Evolutionary conservation across 2,329 filamentous ascomycete species (phyloP), one percentile per base, ranked within the genome.

Genomic region (Fusarium sp.): DNA sequence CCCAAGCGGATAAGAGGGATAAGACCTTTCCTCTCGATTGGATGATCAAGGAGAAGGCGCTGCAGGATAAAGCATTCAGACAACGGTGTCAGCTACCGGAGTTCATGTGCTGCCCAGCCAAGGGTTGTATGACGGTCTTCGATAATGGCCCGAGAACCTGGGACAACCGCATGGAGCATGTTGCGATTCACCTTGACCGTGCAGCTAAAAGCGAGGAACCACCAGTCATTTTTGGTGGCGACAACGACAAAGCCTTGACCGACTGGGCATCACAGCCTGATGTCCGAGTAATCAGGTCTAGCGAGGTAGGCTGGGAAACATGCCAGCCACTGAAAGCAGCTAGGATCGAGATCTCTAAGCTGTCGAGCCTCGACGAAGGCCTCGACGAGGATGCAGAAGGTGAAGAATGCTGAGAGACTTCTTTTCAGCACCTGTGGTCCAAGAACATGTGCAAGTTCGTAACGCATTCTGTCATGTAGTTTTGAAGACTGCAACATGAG

Each of bases 151-250:
- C 77, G 0, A 86, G 83, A 8, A 89, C 89, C 14, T 97, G 94
- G 94, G 92, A 96, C 63, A 86, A 90, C 61, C 86, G 92, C 25
- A 93, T 97, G 89, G 95, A 98, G 79, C 95, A 98, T 80, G 88
- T 97, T 5, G 93, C 92, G 1, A 86, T 88, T 63, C 95, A 98
- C 78, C 85, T 95, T 47, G 93, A 96, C 49, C 68, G 58, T 38
- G 82, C 80, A 1, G 82, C 75, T 20, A 66, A 63, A 6, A 70
- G 69, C 12, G 53, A 74, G 34, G 76, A 77, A 65, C 62, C 70
- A 2, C 54, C 59, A 1, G 78, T 84, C 0, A 56, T 71, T 15
- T 84, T 85, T 71, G 83, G 83, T 6, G 81, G 81, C 5, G 67
- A 68, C 20, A 68, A 73, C 4, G 84, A 85, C 60, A 51, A 64